phyloP scores from a whole-genome alignment of 129 eudicot species.

The Heracleum sosnowskyi region DNA sequence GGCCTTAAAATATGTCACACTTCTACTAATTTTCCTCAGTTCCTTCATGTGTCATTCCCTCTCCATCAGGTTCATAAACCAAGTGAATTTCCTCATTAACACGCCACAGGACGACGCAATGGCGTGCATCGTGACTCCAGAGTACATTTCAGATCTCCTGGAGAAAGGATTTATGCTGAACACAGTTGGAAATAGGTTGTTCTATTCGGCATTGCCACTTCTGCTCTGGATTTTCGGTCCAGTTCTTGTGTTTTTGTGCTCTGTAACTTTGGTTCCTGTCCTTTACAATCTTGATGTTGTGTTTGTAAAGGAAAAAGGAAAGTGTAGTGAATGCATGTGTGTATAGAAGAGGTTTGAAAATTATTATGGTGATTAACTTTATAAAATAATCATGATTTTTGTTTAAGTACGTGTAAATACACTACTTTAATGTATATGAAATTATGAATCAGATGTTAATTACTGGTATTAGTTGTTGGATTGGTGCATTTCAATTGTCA shows the following conservation, averaged over 20 bases:
- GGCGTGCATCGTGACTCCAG: conserved; percentile 26
- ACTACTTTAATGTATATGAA: background rate
- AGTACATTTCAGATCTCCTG: conserved; percentile 60
- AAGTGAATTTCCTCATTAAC: conserved; percentile 82
- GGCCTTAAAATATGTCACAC: conserved; percentile 74
- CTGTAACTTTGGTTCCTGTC: conserved; percentile 55
- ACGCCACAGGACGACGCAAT: conserved; percentile 40
- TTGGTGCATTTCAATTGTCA: background rate
- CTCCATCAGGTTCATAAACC: conserved; percentile 78
- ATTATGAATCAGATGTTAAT: too few relatives aligned
- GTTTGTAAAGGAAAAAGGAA: conserved; percentile 13
- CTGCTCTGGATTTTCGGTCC: conserved; percentile 98
- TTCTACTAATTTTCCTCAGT: conserved; percentile 53
- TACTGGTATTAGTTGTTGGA: background rate
- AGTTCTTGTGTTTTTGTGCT: conserved; percentile 71
- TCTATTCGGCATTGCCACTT: conserved; percentile 65
- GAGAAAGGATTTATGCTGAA: conserved; percentile 65
- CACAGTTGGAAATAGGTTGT: conserved; percentile 66
- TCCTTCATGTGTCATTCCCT: conserved; percentile 82
- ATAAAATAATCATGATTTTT: background rate
- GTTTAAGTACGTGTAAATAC: background rate
- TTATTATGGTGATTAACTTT: background rate
- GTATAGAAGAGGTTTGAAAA: background rate
- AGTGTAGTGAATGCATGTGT: background rate
- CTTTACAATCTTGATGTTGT: conserved; percentile 79